phyloP scores from a whole-genome alignment of 1,284 basidiomycete species.

The Trametes polyzona region DNA sequence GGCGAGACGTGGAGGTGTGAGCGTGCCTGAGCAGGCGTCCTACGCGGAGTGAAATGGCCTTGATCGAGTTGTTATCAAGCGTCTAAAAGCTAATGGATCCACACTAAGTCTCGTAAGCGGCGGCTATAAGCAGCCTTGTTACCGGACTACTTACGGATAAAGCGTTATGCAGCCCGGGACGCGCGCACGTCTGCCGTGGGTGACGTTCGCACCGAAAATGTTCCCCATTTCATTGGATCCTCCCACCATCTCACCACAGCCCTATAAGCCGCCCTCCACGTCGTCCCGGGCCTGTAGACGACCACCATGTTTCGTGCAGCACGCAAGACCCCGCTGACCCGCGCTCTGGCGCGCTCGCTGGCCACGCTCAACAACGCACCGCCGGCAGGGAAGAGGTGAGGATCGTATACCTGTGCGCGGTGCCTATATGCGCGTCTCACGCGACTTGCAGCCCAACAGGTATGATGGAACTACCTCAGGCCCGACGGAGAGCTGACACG shows the following conservation, averaged over 20 bases:
- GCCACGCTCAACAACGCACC: conserved; percentile 42
- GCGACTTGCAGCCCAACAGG: conserved; percentile 59
- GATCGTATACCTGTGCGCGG: neutral
- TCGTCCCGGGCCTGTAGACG: conserved; percentile 1
- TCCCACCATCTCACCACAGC: conserved; percentile 16
- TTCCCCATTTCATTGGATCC: conserved; percentile 22
- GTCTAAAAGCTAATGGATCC: too few relatives aligned
- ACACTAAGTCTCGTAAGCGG: neutral
- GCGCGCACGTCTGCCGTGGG: neutral
- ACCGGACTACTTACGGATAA: neutral
- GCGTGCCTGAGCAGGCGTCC: neutral
- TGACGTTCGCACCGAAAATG: conserved; percentile 23
- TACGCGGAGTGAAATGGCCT: neutral
- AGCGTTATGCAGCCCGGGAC: neutral
- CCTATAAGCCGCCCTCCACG: conserved; percentile 17
- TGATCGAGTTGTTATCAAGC: neutral
- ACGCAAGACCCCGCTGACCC: conserved; percentile 24
- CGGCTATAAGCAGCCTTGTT: neutral
- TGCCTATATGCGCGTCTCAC: conserved; percentile 11
- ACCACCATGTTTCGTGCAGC: conserved; percentile 24
- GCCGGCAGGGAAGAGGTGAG: conserved; percentile 42
- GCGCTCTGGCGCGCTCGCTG: conserved; percentile 37
- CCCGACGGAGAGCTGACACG: conserved; percentile 1
- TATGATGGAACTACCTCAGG: conserved; percentile 34
- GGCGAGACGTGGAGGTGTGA: neutral